Base-by-base conservation (phyloP, 495 filamentous ascomycete species). In the Lophiotrema nucula region DNA sequence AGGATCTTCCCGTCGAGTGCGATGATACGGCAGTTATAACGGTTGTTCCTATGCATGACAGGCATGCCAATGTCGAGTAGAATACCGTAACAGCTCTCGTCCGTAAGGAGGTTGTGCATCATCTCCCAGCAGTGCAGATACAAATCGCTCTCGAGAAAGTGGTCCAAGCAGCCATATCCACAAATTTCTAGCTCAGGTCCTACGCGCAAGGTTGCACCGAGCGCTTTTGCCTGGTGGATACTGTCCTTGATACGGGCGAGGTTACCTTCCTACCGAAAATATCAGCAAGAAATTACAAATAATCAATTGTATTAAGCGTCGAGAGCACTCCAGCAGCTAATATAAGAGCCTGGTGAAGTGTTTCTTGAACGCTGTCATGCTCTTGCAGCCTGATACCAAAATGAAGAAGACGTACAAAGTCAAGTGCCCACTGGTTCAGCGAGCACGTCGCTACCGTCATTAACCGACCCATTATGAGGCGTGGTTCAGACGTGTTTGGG, bases 251-350 rank as follows among this genome's bases (percentile, higher is more conserved):
- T 95, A 5, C 91, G 79, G 26, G 80, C 73, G 0, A 75, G 70
- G 65, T 95, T 95, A 19, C 90, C 91, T 62, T 87, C 83, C 68
- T 85, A n/a, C n/a, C n/a, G n/a, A n/a, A n/a, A n/a, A n/a, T n/a
- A n/a, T n/a, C n/a, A n/a, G n/a, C n/a, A n/a, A n/a, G n/a, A n/a
- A n/a, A n/a, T n/a, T n/a, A n/a, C n/a, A n/a, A n/a, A 89, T 62
- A 93, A 89, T 1, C 92, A 79, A 41, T 81, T n/a, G n/a, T n/a
- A n/a, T n/a, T n/a, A n/a, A n/a, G n/a, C n/a, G n/a, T n/a, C n/a
- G n/a, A n/a, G n/a, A n/a, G n/a, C n/a, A n/a, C n/a, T n/a, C n/a
- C n/a, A n/a, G n/a, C n/a, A n/a, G n/a, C n/a, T n/a, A n/a, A n/a
- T n/a, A n/a, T n/a, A n/a, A n/a, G n/a, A n/a, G n/a, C n/a, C n/a